Base-by-base conservation (phyloP, 2,329 filamentous ascomycete species). In the Didymella glomerata region DNA sequence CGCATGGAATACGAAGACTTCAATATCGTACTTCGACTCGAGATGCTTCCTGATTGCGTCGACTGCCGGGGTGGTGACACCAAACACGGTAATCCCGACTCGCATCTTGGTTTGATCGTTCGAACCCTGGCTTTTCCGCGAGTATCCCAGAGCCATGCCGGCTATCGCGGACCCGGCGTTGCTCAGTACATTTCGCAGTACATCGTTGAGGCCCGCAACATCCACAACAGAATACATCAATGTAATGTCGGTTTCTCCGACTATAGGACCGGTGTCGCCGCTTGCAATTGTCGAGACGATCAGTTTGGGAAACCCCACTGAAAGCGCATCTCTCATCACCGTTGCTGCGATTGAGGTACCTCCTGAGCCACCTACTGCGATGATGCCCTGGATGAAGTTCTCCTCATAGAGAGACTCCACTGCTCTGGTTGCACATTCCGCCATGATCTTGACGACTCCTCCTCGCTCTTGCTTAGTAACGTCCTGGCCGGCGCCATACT, bases 141-240 rank as follows among this genome's bases (percentile, higher is more conserved):
- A 67, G 57, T 85, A 86, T 0, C 80, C 75, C 1, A 63, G 59
- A 0, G 86, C 84, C 82, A 89, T 88, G 0, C 83, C 88, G 0
- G 78, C 78, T 36, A 90, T 85, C 0, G 86, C 84, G 0, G 82
- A 84, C 0, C 84, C 88, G 0, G 89, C 88, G 64, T 91, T 91
- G 22, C 78, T 75, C 7, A 91, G 72, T 0, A 91, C 82, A 2
- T 78, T 77, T 7, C 80, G 79, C 14, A 91, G 74, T 3, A 91
- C 77, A 1, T 80, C 75, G 61, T 91, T 91, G 10, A 85, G 72
- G 0, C 89, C 89, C 1, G 88, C 86, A 49, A 91, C 83, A 57
- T 92, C 89, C 14, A 91, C 88, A 1, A 91, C 87, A 16, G 84
- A 88, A 66, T 90, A 89, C 84, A 90, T 88, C 76, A 91, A 82